These are phyloP conservation scores for Cryphonectria japonica DNA, from an alignment of 2,329 filamentous ascomycete genomes.

Conservation along the genomic window DNA sequence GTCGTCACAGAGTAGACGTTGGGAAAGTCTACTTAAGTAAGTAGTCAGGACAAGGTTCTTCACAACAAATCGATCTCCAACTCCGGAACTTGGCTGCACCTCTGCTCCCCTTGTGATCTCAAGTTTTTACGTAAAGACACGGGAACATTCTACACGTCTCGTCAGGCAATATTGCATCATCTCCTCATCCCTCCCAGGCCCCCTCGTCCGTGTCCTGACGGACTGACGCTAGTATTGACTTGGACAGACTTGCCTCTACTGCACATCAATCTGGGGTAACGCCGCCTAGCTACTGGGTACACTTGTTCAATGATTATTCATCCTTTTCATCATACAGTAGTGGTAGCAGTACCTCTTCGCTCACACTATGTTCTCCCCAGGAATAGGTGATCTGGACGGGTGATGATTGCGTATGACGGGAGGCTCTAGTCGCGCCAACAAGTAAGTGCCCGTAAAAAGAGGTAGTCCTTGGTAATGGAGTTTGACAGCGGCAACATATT, in stretches of 20 bases:
- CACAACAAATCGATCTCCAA: neutral
- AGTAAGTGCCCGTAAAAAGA: neutral
- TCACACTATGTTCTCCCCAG: neutral
- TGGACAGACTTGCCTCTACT: neutral
- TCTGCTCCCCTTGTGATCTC: conserved; percentile 10
- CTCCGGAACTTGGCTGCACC: neutral
- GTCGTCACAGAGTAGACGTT: neutral
- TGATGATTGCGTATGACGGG: neutral
- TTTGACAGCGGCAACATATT: neutral
- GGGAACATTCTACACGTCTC: neutral
- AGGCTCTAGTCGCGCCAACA: neutral
- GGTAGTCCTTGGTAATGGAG: neutral
- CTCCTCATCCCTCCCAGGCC: neutral
- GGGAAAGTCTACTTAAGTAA: too few relatives aligned
- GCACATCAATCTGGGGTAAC: neutral
- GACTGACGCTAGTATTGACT: neutral
- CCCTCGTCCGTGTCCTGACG: neutral
- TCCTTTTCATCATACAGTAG: neutral
- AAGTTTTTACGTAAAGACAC: conserved; percentile 16
- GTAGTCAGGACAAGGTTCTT: neutral
- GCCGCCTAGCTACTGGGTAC: neutral
- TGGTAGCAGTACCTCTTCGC: neutral
- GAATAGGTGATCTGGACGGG: neutral
- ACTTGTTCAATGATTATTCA: neutral
- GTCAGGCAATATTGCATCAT: neutral